Percentiles rank a stretch among this genome's conserved stretches.
Evolutionary conservation across 352 stramenopile genomes (phyloP).

Genomic region (Phytophthora litchii): DNA sequence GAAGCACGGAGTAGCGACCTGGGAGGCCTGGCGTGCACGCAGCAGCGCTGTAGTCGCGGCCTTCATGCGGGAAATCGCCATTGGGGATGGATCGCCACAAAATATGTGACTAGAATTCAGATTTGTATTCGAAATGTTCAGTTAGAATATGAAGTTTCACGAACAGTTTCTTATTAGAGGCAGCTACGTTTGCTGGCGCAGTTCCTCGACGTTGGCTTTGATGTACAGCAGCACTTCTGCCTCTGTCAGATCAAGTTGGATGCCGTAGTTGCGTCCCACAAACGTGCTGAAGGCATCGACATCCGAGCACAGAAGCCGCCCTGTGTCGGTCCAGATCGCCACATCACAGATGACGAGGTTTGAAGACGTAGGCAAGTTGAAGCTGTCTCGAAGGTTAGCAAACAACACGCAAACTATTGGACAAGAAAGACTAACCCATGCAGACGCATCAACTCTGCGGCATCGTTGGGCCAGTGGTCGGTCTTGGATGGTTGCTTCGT

Average conservation of each 20-base stretch:
- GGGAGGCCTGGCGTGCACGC: slow-evolving; percentile 19
- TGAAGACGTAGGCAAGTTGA: slow-evolving; percentile 44
- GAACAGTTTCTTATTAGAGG: neutral
- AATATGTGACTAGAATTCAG: neutral
- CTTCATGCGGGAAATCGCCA: slow-evolving; percentile 50
- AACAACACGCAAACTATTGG: neutral
- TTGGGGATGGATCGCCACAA: slow-evolving; percentile 32
- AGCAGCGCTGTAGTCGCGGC: slow-evolving; percentile 42
- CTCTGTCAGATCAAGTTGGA: slow-evolving; percentile 71
- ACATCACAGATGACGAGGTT: slow-evolving; percentile 67
- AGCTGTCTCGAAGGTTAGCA: slow-evolving; percentile 20
- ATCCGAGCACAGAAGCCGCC: slow-evolving; percentile 63
- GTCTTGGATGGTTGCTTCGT: slow-evolving; percentile 55
- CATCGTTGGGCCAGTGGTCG: slow-evolving; percentile 53
- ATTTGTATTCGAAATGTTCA: neutral
- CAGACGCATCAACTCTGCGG: slow-evolving; percentile 46
- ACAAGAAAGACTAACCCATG: slow-evolving; percentile 44
- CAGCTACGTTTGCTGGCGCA: slow-evolving; percentile 43
- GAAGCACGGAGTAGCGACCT: slow-evolving; percentile 19
- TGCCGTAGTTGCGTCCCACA: slow-evolving; percentile 59
- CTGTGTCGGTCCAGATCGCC: slow-evolving; percentile 70
- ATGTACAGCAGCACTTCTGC: slow-evolving; percentile 67
- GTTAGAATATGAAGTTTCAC: too few relatives aligned
- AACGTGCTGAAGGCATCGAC: slow-evolving; percentile 73
- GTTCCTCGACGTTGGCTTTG: slow-evolving; percentile 74